Evolutionary conservation across 23 red algal genomes (phyloP), one percentile per base, ranked within the genome.

Genomic region (Gracilaria domingensis): DNA sequence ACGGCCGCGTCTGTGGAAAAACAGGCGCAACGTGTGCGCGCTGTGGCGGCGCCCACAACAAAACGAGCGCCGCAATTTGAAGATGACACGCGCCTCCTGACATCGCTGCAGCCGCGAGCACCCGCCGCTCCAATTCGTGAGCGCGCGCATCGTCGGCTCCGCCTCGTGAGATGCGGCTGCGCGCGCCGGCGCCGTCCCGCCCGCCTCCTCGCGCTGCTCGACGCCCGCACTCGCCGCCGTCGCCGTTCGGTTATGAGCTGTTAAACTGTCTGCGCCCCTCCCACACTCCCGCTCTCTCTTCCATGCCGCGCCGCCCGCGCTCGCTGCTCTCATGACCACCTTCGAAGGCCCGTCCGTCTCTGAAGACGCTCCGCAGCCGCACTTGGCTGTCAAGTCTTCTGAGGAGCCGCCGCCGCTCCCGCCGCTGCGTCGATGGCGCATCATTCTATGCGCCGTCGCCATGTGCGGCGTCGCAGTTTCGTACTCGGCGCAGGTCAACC

Each of bases 401-500:
- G n/a, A 4, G 24, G 60, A 28, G 8, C 3, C 60, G 24, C 42
- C 42, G 11, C 42, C 42, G 42, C 42, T 45, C 42, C 24, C 11
- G 11, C 42, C 42, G 42, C 42, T 45, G 5, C 24, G 0, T 9
- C 51, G 72, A 44, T 89, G 69, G 69, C 86, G 69, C 12, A 59
- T 89, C 35, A 53, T 64, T 21, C 35, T 73, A 8, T 85, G 81
- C 32, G 61, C 75, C 32, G 49, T 75, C 21, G 95, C 87, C 14
- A 92, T 94, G 91, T 56, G 55, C 16, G 95, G 95, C 73, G 80
- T 98, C 53, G 60, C 87, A 5, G 48, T 89, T 39, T 87, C 86
- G 69, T 98, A 95, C 84, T 82, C 95, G 33, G 95, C 93, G 29
- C 95, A 98, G 65, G 92, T 98, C 80, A 91, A 91, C 65, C 66